Evolutionary conservation across 2,329 filamentous ascomycete species (phyloP).

Genomic region (Colletotrichum melonis): DNA sequence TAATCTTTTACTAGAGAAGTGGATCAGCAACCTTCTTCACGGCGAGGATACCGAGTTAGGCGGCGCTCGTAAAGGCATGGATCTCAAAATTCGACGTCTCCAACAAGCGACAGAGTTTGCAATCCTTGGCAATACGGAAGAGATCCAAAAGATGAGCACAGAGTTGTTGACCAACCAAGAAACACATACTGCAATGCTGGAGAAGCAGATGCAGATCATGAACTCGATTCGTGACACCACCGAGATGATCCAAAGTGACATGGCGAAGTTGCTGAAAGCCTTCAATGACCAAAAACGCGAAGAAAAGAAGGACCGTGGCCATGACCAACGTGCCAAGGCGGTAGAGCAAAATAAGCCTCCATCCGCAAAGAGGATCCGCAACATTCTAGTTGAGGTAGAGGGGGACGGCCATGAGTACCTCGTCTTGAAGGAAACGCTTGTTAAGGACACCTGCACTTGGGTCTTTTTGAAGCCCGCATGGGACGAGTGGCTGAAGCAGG

Average conservation of each 20-base stretch:
- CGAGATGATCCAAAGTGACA: conserved; percentile 41
- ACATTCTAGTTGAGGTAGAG: conserved; percentile 38
- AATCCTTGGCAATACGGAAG: conserved; percentile 47
- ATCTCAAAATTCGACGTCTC: conserved; percentile 41
- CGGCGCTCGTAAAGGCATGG: conserved; percentile 43
- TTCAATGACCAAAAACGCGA: conserved; percentile 38
- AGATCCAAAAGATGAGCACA: conserved; percentile 41
- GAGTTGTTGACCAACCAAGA: conserved; percentile 43
- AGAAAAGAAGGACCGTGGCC: not conserved
- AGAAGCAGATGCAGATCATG: conserved; percentile 41
- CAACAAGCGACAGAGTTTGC: conserved; percentile 47
- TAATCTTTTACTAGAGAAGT: conserved; percentile 40
- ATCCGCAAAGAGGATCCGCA: conserved; percentile 39
- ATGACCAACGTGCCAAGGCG: conserved; percentile 23
- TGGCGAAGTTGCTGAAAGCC: conserved; percentile 41
- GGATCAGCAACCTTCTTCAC: conserved; percentile 43
- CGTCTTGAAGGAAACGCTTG: conserved; percentile 42
- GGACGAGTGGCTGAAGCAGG: conserved; percentile 41
- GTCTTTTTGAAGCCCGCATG: conserved; percentile 42
- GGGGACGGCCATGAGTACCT: conserved; percentile 42
- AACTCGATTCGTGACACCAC: conserved; percentile 42
- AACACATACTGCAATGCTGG: conserved; percentile 40
- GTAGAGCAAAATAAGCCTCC: conserved; percentile 37
- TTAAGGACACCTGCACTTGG: conserved; percentile 46
- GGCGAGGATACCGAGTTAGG: conserved; percentile 46